phyloP scores from a whole-genome alignment of 2,329 filamentous ascomycete genomes.

The Pochonia chlamydosporia region DNA sequence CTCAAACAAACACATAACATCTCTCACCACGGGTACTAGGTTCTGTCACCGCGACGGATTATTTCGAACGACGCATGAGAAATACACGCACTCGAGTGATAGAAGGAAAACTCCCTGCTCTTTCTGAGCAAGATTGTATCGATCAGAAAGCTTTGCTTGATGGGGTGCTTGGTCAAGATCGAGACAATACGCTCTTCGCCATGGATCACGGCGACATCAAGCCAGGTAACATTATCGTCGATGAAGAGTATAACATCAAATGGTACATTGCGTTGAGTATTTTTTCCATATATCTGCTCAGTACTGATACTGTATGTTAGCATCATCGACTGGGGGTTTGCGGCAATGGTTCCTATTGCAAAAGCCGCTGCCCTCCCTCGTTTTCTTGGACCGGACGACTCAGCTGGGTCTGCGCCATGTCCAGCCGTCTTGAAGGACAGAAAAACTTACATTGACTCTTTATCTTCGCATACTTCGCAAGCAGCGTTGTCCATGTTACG shows the following conservation, averaged over 20 bases:
- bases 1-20: background rate
- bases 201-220: conserved; percentile 4
- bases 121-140: conserved; percentile 1
- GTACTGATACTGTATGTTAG: background rate
- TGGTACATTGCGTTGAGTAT: no score
- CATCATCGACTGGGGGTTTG: conserved; percentile 1
- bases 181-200: background rate
- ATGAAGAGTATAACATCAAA: background rate
- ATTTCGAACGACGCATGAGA: background rate
- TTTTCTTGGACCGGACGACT: background rate
- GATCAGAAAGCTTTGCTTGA: background rate
- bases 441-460: background rate
- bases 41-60: background rate
- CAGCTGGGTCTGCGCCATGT: background rate
- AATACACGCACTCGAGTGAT: background rate
- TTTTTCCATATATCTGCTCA: no score
- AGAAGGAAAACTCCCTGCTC: background rate
- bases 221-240: conserved; percentile 3
- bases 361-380: background rate
- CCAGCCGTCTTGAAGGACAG: background rate
- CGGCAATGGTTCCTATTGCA: background rate
- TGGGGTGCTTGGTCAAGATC: background rate
- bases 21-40: background rate
- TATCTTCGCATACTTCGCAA: background rate
- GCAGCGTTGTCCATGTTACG: background rate